Percentiles rank a stretch among this genome's conserved stretches.
Evolutionary conservation across 768 basidiomycete species (phyloP).

Genomic region (Mycena kentingensis): DNA sequence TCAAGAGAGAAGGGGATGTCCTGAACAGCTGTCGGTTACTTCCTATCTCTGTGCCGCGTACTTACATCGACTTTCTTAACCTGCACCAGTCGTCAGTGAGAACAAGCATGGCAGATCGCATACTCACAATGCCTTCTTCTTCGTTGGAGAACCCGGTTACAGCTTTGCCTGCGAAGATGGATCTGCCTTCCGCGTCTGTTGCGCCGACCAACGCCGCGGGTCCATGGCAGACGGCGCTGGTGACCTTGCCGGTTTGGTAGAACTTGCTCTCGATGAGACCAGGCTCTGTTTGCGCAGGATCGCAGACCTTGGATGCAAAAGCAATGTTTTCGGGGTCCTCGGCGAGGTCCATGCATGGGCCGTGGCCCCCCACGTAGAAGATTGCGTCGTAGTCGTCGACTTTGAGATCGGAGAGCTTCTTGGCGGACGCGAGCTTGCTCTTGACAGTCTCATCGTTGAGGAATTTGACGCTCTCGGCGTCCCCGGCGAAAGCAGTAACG

Average conservation of each 20-base stretch:
- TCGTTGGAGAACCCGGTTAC: conserved; percentile 72
- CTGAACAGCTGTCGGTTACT: too few species aligned
- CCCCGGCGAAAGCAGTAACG: conserved; percentile 55
- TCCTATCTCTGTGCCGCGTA: too few species aligned
- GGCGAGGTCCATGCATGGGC: conserved; percentile 73
- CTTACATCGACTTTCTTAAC: conserved; percentile 36
- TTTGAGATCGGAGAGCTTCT: conserved; percentile 62
- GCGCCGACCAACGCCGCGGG: conserved; percentile 68
- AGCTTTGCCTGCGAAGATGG: conserved; percentile 61
- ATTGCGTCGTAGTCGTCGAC: conserved; percentile 67
- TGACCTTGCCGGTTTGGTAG: conserved; percentile 65
- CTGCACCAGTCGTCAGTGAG: conserved; percentile 1
- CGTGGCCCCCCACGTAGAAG: conserved; percentile 81
- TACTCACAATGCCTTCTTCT: conserved; percentile 51
- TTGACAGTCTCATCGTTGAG: conserved; percentile 55
- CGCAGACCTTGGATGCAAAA: conserved; percentile 55
- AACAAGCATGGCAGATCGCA: background rate
- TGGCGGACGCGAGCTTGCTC: conserved; percentile 54
- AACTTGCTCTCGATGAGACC: conserved; percentile 51
- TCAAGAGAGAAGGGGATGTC: conserved; percentile 76
- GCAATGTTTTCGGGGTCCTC: conserved; percentile 55
- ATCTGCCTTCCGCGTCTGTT: conserved; percentile 55
- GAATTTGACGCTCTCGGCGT: conserved; percentile 60
- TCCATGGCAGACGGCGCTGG: conserved; percentile 79
- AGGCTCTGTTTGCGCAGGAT: too few species aligned